Percentiles rank a stretch among this genome's conserved stretches.
phyloP scores from a whole-genome alignment of 2,329 filamentous ascomycete genomes.

The Colletotrichum orchidophilum region DNA sequence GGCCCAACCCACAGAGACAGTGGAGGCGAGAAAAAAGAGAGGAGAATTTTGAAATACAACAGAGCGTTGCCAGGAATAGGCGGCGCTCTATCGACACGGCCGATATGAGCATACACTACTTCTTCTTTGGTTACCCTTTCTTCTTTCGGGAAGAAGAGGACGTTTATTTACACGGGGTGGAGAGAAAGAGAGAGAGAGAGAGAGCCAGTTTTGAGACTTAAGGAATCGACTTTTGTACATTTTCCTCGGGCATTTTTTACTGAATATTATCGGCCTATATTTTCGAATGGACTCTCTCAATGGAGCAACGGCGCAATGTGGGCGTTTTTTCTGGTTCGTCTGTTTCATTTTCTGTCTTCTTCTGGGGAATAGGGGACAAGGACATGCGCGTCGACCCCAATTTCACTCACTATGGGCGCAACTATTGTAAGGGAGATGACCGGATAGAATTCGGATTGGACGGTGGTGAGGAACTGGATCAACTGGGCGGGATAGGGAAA shows the following conservation, averaged over 20 bases:
- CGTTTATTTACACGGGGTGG: background rate
- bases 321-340: background rate
- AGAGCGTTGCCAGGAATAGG: background rate
- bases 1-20: background rate
- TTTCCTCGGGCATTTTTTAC: background rate
- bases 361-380: too few species aligned
- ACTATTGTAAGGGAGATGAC: background rate
- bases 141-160: background rate
- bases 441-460: background rate
- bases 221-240: background rate
- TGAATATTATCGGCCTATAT: background rate
- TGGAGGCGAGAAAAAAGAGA: background rate
- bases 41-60: background rate
- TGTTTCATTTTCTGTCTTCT: background rate
- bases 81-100: conserved; percentile 14
- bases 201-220: background rate
- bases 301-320: background rate
- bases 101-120: conserved; percentile 27
- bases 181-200: background rate
- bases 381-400: too few species aligned
- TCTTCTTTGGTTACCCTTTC: background rate
- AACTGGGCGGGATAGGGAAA: background rate
- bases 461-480: too few species aligned
- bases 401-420: background rate
- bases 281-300: background rate